Conservation (phyloP, 2,329 filamentous ascomycete genomes). For the Ophidiomyces ophidiicola region DNA sequence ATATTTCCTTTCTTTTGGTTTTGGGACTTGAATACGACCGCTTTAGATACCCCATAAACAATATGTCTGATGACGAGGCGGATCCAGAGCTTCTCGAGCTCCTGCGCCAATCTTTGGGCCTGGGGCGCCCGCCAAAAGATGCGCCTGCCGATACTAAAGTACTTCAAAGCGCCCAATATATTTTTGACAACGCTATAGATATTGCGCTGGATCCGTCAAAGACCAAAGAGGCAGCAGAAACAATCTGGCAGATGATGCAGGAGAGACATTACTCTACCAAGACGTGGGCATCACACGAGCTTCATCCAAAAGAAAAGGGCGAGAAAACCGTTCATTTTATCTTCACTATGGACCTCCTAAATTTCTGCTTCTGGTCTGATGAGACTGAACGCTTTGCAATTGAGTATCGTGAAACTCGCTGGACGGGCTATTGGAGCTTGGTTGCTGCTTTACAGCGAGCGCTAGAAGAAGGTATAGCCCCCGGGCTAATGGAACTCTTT, state of each 20-base stretch:
- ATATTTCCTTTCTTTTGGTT: too few species aligned
- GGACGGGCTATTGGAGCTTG: conserved; percentile 93
- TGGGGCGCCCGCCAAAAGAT: conserved; percentile 44
- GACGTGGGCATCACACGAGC: conserved; percentile 75
- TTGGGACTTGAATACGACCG: too few species aligned
- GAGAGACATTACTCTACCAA: conserved; percentile 70
- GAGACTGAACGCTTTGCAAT: conserved; percentile 63
- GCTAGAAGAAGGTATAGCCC: conserved; percentile 64
- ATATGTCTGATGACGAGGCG: conserved; percentile 56
- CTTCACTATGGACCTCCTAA: conserved; percentile 92
- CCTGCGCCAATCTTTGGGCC: conserved; percentile 63
- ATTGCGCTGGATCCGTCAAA: conserved; percentile 75
- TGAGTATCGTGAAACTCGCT: conserved; percentile 64
- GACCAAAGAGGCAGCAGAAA: conserved; percentile 68
- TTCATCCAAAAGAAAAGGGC: conserved; percentile 76
- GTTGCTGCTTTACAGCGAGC: conserved; percentile 79
- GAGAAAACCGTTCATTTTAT: conserved; percentile 78
- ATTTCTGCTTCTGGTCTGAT: conserved; percentile 95
- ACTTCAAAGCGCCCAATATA: conserved; percentile 66
- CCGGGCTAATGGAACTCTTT: background rate
- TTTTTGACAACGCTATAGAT: conserved; percentile 87
- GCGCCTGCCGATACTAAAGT: conserved; percentile 64
- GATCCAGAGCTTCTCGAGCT: conserved; percentile 80
- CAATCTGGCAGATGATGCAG: conserved; percentile 72
- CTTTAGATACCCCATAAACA: conserved; percentile 1